These are phyloP conservation scores for Fusarium mangiferae DNA, from an alignment of 2,329 filamentous ascomycete genomes.

Conservation along the genomic window DNA sequence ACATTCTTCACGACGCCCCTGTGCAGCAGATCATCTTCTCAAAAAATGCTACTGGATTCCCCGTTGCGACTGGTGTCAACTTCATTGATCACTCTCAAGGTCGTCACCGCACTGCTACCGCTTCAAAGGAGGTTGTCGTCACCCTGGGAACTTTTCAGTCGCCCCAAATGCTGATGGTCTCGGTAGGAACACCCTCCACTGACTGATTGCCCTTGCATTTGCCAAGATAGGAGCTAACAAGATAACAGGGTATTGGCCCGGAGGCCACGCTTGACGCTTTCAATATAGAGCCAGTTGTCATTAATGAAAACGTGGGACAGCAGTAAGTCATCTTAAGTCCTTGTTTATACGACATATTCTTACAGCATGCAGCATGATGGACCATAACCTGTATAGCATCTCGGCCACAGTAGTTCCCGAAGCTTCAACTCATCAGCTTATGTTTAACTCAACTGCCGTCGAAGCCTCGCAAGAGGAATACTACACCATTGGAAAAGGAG, in stretches of 20 bases:
- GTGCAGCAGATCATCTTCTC: background rate
- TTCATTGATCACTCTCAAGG: constrained; percentile 10
- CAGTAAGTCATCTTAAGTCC: background rate
- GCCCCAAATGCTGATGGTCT: constrained; percentile 5
- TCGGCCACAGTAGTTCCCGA: constrained; percentile 1
- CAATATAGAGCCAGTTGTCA: constrained; percentile 7
- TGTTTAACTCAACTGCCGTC: background rate
- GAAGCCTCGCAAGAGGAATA: background rate
- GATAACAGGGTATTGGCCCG: background rate
- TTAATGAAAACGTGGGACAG: constrained; percentile 19
- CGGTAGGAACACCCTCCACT: background rate
- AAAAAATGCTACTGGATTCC: background rate
- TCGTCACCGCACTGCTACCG: background rate
- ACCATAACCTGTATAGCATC: constrained; percentile 11
- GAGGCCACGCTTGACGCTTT: background rate
- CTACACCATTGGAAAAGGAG: background rate
- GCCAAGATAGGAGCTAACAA: background rate
- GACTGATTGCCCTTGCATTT: fast-evolving
- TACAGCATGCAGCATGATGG: background rate
- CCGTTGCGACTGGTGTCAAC: background rate
- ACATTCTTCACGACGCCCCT: constrained; percentile 2
- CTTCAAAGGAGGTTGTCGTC: constrained; percentile 4
- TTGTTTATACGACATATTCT: fast-evolving
- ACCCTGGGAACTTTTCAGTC: constrained; percentile 13
- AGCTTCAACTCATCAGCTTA: background rate